Base-by-base conservation (phyloP, 306 rosid genomes). In the Cajanus cajan region DNA sequence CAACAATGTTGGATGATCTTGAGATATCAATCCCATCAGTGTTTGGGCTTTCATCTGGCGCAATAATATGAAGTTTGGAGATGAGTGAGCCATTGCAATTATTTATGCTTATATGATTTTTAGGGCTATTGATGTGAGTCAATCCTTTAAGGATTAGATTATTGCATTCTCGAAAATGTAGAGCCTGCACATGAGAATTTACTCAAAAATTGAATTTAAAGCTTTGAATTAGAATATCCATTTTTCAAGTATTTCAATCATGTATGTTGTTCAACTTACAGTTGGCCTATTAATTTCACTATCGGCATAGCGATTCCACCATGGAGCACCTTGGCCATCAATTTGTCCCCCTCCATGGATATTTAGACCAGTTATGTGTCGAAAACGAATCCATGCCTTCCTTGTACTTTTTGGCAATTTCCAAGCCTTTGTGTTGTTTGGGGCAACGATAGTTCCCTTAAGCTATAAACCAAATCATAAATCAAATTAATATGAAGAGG, bases 11-110 rank as follows among this genome's bases (percentile, higher is more conserved):
- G 43, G 81, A 37, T 15, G 88, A 80, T 0, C 0, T 0, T 1
- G 94, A 21, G 14, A 90, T 68, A 47, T 85, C 87, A 21, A 88
- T 76, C 1, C 94, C 91, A 64, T 90, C 91, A 0, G 94, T 90
- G 77, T 90, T 90, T 19, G 94, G 91, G 8, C 90, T 90, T 0
- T 86, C 66, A 0, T 34, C 16, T 0, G 91, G 94, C 8, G 94
- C 91, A 57, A 0, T 15, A 9, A 88, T 73, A 0, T 18, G 9
- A 28, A 90, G 79, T 24, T 73, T 0, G 6, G 71, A 67, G 47
- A 90, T 19, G 0, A 6, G 0, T 1, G 66, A 22, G 0, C 31
- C 74, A 25, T 72, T 61, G 65, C 88, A 84, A 1, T 2, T 2
- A 21, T 4, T 3, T 47, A 90, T 12, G 80, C 84, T 24, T 28